Base-by-base conservation (phyloP, 306 rosid genomes). In the Malus sylvestris region DNA sequence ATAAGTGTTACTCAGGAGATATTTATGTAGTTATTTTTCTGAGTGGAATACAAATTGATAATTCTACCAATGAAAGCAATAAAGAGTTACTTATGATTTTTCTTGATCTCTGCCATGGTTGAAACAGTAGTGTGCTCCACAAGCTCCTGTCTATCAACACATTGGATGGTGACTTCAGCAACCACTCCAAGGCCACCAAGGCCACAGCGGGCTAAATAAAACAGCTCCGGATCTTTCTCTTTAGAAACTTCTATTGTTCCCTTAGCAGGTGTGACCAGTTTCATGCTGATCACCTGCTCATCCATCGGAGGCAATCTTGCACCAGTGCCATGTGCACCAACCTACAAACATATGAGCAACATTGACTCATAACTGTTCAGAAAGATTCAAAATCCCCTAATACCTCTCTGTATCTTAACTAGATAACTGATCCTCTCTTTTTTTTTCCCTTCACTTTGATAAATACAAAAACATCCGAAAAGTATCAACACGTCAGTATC, bases 241-340 rank as follows among this genome's bases (percentile, higher is more conserved):
- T 82, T 89, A 1, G 97, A 90, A 68, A 95, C 33, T 84, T 95
- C 96, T 52, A 95, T 83, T n/a, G 92, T 92, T 60, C 99, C 99
- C 85, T 86, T 91, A 61, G 96, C 90, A 79, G 99, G 99, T 45
- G 99, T 95, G 77, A 91, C 97, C 80, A 95, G 78, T 82, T 92
- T 92, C 97, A 95, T 58, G 83, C 92, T 82, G 79, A 95, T 81
- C 65, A 95, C 93, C 88, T 95, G 99, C 78, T 90, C 99, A 65
- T 95, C 99, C 66, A 95, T 95, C 30, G 99, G 99, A 82, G 97
- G 99, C 87, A 95, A 76, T 77, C 86, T 89, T 57, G 97, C 97
- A 72, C 99, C 97, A 72, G 97, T 92, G 74, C 99, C 99, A 80
- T 92, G 99, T 67, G 97, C 99, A 85, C 99, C 99, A 72, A 95